These are phyloP conservation scores for Candida incommunis DNA, from an alignment of 805 yeast species.

Conservation along the genomic window DNA sequence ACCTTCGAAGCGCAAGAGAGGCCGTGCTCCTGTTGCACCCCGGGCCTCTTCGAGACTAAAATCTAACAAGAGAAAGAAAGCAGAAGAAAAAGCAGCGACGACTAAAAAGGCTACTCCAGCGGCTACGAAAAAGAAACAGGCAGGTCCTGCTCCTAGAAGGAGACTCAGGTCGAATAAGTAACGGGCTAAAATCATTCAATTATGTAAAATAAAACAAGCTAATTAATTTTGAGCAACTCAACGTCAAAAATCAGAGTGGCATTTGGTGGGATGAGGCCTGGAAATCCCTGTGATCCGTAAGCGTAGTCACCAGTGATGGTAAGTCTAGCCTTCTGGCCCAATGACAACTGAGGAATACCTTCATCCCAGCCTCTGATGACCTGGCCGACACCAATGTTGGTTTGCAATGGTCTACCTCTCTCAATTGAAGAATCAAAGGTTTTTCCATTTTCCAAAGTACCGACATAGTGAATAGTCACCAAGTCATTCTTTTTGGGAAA, in stretches of 20 bases:
- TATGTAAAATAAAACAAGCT: not conserved
- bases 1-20: slow-evolving; percentile 6
- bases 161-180: not conserved
- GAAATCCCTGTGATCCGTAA: slow-evolving; percentile 90
- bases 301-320: slow-evolving; percentile 90
- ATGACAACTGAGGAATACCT: slow-evolving; percentile 81
- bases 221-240: slow-evolving; percentile 20
- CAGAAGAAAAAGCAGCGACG: slow-evolving; percentile 7
- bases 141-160: not conserved
- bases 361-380: slow-evolving; percentile 96
- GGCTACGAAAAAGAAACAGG: slow-evolving; percentile 4
- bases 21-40: not conserved
- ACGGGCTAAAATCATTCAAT: slow-evolving; percentile 4
- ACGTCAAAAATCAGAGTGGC: slow-evolving; percentile 60
- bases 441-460: slow-evolving; percentile 89
- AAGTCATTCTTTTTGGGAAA: slow-evolving; percentile 80
- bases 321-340: slow-evolving; percentile 85
- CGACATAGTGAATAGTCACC: slow-evolving; percentile 90
- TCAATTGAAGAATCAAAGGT: slow-evolving; percentile 92
- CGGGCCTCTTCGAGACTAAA: not conserved
- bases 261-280: slow-evolving; percentile 92
- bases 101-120: slow-evolving; percentile 5
- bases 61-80: slow-evolving; percentile 1
- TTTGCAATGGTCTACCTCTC: slow-evolving; percentile 91
- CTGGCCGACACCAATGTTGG: slow-evolving; percentile 89